Evolutionary conservation across 192 early-diverging fungal genomes (phyloP), one percentile per base, ranked within the genome.

Genomic region (Podila epigama): DNA sequence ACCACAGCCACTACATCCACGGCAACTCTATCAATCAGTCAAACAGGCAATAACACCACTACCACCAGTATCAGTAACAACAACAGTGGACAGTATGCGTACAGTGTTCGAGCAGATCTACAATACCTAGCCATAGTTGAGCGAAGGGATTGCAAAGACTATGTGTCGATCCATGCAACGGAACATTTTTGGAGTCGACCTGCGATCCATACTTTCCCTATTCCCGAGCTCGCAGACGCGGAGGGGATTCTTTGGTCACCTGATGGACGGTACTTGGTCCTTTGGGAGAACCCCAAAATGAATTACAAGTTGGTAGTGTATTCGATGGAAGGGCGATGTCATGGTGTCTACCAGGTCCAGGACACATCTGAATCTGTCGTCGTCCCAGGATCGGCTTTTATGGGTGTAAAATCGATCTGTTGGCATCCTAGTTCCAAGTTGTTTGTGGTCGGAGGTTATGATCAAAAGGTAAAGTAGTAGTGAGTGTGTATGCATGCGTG

Each of bases 181-280:
- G 73, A 77, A 31, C 37, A 68, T 32, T 77, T 58, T 36, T 77
- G 73, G 73, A 48, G 34, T 27, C 28, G 60, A 32, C 58, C 67
- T 0, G 64, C 75, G 25, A 51, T 72, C 6, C 68, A 70, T 33
- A 66, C 57, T 6, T 70, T 80, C 70, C 22, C 39, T 20, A 32
- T 52, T 27, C 41, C 34, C 29, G 53, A 41, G 36, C 91, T 93
- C 3, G 72, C 70, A 16, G 93, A 97, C 83, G 57, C 90, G 8
- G 88, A 91, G 37, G 86, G 93, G 62, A 70, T 97, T 31, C 75
- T 83, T 16, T 95, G 93, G 93, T 96, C 94, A 29, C 95, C 95
- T 0, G 90, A 97, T 69, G 94, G 94, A 18, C 78, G 83, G 28
- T 93, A 82, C 59, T 85, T 97, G 65, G 89, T 86, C 8, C 87